phyloP scores from a whole-genome alignment of 352 stramenopile species.

The Globisporangium nodosum region DNA sequence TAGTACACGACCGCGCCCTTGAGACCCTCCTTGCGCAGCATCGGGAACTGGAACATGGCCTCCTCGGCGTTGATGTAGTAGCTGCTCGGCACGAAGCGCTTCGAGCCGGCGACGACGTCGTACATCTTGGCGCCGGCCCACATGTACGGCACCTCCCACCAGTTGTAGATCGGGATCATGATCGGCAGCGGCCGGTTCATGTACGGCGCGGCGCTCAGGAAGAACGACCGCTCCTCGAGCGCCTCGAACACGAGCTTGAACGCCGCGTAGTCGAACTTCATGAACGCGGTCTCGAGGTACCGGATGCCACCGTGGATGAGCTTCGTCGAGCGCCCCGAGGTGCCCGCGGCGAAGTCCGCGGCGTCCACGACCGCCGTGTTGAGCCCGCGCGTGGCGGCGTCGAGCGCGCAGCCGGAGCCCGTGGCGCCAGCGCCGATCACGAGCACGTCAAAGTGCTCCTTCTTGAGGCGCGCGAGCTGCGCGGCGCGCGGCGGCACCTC shows the following conservation, averaged over 20 bases:
- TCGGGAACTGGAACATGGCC: slow-evolving; percentile 92
- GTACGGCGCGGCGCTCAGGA: slow-evolving; percentile 91
- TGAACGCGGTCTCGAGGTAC: slow-evolving; percentile 94
- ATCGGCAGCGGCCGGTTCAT: slow-evolving; percentile 94
- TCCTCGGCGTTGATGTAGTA: slow-evolving; percentile 91
- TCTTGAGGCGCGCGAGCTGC: slow-evolving; percentile 80
- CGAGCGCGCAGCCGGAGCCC: slow-evolving; percentile 87
- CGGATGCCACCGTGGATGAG: slow-evolving; percentile 95
- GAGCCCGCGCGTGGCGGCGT: slow-evolving; percentile 89
- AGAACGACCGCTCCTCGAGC: slow-evolving; percentile 90
- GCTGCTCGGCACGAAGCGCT: slow-evolving; percentile 84
- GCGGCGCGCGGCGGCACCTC: slow-evolving; percentile 61
- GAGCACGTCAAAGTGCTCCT: slow-evolving; percentile 91
- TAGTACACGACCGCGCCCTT: slow-evolving; percentile 92
- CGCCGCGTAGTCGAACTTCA: slow-evolving; percentile 86
- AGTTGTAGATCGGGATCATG: slow-evolving; percentile 95
- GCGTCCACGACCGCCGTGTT: slow-evolving; percentile 92
- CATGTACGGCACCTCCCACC: slow-evolving; percentile 95
- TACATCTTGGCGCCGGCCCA: slow-evolving; percentile 92
- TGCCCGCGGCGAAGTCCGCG: slow-evolving; percentile 90
- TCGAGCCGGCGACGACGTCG: slow-evolving; percentile 87
- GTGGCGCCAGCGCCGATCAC: slow-evolving; percentile 92
- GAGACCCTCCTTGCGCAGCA: slow-evolving; percentile 88
- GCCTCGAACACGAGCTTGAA: slow-evolving; percentile 92
- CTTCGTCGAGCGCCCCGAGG: slow-evolving; percentile 92